Evolutionary conservation across 129 eudicot genomes (phyloP).

Genomic region (Tagetes erecta): DNA sequence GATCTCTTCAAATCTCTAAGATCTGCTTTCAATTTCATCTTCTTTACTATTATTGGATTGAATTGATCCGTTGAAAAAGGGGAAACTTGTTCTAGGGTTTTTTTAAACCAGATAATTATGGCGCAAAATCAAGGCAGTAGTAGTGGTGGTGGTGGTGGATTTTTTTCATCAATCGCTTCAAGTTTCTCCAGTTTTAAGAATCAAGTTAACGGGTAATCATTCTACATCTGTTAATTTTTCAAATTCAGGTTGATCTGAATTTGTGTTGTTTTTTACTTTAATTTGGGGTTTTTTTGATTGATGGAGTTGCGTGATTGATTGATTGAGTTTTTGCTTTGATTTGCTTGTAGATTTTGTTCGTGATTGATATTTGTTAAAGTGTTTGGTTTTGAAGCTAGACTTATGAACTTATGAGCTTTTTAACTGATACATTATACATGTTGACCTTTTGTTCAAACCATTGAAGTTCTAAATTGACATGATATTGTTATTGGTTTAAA

Average conservation of each 20-base stretch:
- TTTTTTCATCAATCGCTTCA: conserved; percentile 60
- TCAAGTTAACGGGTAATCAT: conserved; percentile 58
- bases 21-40: conserved; percentile 24
- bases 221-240: conserved; percentile 2
- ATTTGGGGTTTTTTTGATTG: background rate
- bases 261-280: background rate
- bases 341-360: background rate
- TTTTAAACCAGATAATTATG: conserved; percentile 25
- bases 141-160: conserved; percentile 40
- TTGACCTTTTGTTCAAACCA: conserved; percentile 3
- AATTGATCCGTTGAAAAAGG: conserved; percentile 10
- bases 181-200: conserved; percentile 52
- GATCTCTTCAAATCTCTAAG: conserved; percentile 11
- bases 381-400: background rate
- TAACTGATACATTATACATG: background rate
- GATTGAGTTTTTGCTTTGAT: conserved; percentile 19
- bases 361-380: background rate
- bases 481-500: background rate
- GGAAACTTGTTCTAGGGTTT: conserved; percentile 35
- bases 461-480: background rate
- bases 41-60: conserved; percentile 7
- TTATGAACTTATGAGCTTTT: background rate
- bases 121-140: conserved; percentile 45
- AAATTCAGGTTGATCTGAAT: conserved; percentile 16
- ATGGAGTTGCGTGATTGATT: background rate